These are phyloP conservation scores for Kurtzmaniella quercitrusa DNA, from an alignment of 1,139 yeast genomes.

Conservation along the genomic window DNA sequence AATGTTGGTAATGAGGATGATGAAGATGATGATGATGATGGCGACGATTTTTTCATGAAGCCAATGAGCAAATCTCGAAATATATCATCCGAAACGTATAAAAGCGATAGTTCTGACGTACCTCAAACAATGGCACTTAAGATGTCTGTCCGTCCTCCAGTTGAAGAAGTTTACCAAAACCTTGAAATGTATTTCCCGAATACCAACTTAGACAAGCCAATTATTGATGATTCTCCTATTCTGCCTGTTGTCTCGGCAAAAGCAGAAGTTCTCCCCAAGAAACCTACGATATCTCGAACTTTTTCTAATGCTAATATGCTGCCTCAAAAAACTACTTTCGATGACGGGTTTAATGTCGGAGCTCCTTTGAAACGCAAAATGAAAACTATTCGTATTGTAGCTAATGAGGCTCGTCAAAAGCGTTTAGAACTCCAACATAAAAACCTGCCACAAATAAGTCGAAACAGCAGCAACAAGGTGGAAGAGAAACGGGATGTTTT, in stretches of 20 bases:
- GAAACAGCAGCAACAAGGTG: constrained; percentile 3
- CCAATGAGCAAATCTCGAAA: constrained; percentile 15
- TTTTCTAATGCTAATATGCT: constrained; percentile 47
- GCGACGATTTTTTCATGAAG: constrained; percentile 31
- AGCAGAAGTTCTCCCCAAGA: constrained; percentile 14
- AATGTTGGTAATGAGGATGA: constrained; percentile 12
- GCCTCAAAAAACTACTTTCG: constrained; percentile 18
- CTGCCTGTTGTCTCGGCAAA: constrained; percentile 36
- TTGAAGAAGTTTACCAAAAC: constrained; percentile 89
- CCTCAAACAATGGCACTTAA: constrained; percentile 13
- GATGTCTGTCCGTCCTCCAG: constrained; percentile 80
- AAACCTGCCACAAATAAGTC: constrained; percentile 3
- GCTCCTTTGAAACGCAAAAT: constrained; percentile 39
- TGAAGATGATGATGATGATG: constrained; percentile 15
- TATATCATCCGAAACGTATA: background rate
- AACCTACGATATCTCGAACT: constrained; percentile 42
- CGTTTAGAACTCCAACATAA: constrained; percentile 32
- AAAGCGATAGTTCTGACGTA: constrained; percentile 3
- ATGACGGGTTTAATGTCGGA: background rate
- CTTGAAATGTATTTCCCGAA: constrained; percentile 90
- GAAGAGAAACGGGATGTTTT: background rate
- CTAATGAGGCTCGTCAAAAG: constrained; percentile 76
- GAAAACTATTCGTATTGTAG: constrained; percentile 89
- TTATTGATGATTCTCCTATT: constrained; percentile 73
- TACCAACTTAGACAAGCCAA: constrained; percentile 89